phyloP scores from a whole-genome alignment of 2,329 filamentous ascomycete genomes.

The Fusarium compactum region DNA sequence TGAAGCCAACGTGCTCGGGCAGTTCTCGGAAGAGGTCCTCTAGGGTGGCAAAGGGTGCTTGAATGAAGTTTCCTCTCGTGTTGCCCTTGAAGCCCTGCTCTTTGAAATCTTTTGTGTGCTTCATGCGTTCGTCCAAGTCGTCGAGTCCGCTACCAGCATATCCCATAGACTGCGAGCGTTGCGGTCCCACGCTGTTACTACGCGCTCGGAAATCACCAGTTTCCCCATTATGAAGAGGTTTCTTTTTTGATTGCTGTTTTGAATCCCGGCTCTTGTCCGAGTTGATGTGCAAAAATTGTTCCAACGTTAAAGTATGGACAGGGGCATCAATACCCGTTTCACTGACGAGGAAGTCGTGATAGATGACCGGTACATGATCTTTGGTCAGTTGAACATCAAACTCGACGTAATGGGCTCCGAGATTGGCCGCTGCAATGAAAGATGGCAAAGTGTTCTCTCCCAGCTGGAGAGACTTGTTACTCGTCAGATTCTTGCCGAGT shows the following conservation, averaged over 20 bases:
- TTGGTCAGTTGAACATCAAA: conserved; percentile 98
- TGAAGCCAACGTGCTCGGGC: conserved; percentile 88
- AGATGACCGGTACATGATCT: conserved; percentile 97
- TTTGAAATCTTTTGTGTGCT: conserved; percentile 96
- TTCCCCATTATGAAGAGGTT: conserved; percentile 51
- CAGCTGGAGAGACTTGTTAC: conserved; percentile 88
- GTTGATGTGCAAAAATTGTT: conserved; percentile 94
- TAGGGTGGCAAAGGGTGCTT: conserved; percentile 93
- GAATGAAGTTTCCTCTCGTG: conserved; percentile 92
- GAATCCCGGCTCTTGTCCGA: conserved; percentile 57
- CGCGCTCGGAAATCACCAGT: conserved; percentile 45
- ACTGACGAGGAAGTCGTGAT: conserved; percentile 97
- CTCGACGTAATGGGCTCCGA: conserved; percentile 82
- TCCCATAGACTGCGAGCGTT: conserved; percentile 69
- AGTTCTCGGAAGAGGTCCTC: conserved; percentile 92
- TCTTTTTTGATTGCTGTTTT: conserved; percentile 17
- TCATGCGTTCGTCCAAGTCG: conserved; percentile 84
- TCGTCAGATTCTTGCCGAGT: conserved; percentile 88
- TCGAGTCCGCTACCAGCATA: conserved; percentile 57
- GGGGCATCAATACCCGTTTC: conserved; percentile 98
- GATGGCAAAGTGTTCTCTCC: conserved; percentile 97
- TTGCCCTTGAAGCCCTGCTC: conserved; percentile 96
- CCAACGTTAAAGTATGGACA: conserved; percentile 92
- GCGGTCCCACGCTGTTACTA: conserved; percentile 57
- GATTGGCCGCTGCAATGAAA: conserved; percentile 94